A percentile compares a stretch with the other conserved stretches of the same genome.
Evolutionary conservation across 768 basidiomycete genomes (phyloP).

Genomic region (Amanita rimosa): DNA sequence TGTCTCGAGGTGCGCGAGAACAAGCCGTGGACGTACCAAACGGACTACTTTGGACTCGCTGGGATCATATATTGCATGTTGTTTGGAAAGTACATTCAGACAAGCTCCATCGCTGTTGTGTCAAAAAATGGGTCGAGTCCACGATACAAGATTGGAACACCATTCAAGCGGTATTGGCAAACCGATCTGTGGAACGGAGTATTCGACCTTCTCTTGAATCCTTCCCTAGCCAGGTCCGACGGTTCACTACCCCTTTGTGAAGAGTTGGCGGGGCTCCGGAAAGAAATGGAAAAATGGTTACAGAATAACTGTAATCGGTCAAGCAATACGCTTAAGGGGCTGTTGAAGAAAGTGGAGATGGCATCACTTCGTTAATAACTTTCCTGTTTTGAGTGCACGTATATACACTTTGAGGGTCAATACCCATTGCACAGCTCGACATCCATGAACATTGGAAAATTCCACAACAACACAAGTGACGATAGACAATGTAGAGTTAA

Average conservation of each 20-base stretch:
- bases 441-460: conserved; percentile 20
- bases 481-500: conserved; percentile 7
- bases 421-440: neutral
- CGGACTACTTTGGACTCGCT: conserved; percentile 95
- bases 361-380: conserved; percentile 23
- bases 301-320: conserved; percentile 79
- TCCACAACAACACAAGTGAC: conserved; percentile 24
- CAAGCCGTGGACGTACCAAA: conserved; percentile 85
- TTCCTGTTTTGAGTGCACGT: neutral
- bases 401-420: neutral
- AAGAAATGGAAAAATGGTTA: conserved; percentile 84
- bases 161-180: conserved; percentile 96
- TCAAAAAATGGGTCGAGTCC: conserved; percentile 19
- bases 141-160: conserved; percentile 56
- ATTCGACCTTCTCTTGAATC: conserved; percentile 84
- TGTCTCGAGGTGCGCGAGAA: conserved; percentile 85
- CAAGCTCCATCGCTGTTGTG: conserved; percentile 34
- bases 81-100: conserved; percentile 92
- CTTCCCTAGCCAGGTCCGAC: conserved; percentile 43
- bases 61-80: conserved; percentile 93
- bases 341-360: conserved; percentile 75
- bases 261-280: conserved; percentile 52
- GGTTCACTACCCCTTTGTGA: conserved; percentile 61
- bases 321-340: conserved; percentile 66
- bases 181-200: conserved; percentile 72